Conservation (phyloP, 768 basidiomycete genomes). For the Suillus fuscotomentosus region DNA sequence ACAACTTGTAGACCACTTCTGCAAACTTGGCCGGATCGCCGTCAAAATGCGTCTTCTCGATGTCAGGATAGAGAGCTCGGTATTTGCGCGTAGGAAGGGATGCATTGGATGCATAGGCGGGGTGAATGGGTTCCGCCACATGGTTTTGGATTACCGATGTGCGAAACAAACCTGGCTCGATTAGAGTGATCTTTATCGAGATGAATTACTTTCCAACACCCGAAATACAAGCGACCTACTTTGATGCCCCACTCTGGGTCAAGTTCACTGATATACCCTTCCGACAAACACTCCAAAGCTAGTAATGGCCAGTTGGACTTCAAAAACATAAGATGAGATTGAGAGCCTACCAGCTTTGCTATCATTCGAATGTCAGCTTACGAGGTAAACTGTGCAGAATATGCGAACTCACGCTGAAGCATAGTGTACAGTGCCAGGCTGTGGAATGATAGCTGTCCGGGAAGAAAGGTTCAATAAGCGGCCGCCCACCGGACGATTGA, state of each 20-base stretch:
- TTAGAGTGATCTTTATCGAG: slow-evolving; percentile 16
- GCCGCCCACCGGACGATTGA: slow-evolving; percentile 34
- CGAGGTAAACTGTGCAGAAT: not conserved
- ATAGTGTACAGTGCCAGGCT: slow-evolving; percentile 20
- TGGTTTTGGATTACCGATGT: slow-evolving; percentile 15
- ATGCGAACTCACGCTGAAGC: slow-evolving; percentile 25
- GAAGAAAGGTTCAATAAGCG: slow-evolving; percentile 34
- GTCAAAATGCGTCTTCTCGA: slow-evolving; percentile 19
- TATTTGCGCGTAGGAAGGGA: slow-evolving; percentile 24
- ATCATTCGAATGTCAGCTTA: slow-evolving; percentile 10
- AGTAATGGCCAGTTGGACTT: not conserved
- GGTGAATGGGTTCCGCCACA: slow-evolving; percentile 12
- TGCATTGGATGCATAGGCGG: slow-evolving; percentile 22
- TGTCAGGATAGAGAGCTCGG: slow-evolving; percentile 16
- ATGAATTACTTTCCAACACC: not conserved
- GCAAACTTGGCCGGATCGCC: slow-evolving; percentile 26
- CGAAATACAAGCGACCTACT: slow-evolving; percentile 13
- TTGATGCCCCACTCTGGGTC: slow-evolving; percentile 38
- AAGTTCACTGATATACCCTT: slow-evolving; percentile 29
- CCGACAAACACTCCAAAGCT: slow-evolving; percentile 34
- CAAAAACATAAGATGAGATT: not conserved
- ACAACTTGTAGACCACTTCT: slow-evolving; percentile 16
- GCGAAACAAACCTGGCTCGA: slow-evolving; percentile 25
- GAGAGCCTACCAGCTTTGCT: slow-evolving; percentile 19
- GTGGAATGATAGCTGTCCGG: slow-evolving; percentile 23